These are phyloP conservation scores for Phaeosphaeriaceae sp. DNA, from an alignment of 2,329 filamentous ascomycete species.

Conservation along the genomic window DNA sequence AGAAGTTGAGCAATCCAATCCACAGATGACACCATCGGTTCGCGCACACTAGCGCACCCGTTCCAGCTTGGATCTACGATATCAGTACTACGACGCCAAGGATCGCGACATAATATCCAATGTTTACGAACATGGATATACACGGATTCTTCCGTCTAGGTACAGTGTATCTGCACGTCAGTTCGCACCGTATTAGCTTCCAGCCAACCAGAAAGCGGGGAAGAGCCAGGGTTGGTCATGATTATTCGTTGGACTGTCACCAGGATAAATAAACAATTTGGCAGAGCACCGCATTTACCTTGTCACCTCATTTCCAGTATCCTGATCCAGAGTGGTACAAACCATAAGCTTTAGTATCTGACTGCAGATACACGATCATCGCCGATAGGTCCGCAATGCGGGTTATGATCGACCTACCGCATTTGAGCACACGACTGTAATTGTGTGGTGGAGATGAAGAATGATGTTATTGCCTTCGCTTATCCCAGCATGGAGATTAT, in stretches of 20 bases:
- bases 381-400: not conserved
- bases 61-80: conserved; percentile 24
- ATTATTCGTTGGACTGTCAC: too few species aligned
- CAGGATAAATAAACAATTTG: too few species aligned
- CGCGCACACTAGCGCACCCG: conserved; percentile 14
- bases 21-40: conserved; percentile 18
- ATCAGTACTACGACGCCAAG: conserved; percentile 29
- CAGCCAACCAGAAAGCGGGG: not conserved
- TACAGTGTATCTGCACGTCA: conserved; percentile 7
- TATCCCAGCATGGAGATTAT: not conserved
- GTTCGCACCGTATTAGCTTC: not conserved
- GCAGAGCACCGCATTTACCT: too few species aligned
- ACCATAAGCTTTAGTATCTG: too few species aligned
- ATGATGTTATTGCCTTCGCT: not conserved
- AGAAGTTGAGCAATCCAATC: conserved; percentile 16
- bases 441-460: conserved; percentile 4
- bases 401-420: not conserved
- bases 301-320: too few species aligned
- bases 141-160: conserved; percentile 3
- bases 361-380: not conserved
- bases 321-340: too few species aligned
- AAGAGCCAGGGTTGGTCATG: too few species aligned
- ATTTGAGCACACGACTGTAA: not conserved
- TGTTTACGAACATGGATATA: conserved; percentile 25
- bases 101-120: conserved; percentile 35